These are phyloP conservation scores for Aspergillus neoniger DNA, from an alignment of 2,329 filamentous ascomycete species.

Conservation along the genomic window DNA sequence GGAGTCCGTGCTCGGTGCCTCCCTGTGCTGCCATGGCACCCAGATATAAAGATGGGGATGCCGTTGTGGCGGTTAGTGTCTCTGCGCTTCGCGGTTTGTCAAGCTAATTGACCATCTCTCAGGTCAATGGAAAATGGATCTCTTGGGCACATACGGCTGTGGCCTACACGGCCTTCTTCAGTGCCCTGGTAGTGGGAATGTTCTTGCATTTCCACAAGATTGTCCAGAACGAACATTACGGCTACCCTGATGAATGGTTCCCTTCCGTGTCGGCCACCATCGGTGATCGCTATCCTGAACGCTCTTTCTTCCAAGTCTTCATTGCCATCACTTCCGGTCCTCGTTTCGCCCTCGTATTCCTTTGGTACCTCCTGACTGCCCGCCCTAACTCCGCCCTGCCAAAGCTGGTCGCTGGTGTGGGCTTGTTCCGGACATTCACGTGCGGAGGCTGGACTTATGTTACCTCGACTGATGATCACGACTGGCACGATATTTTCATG, in stretches of 20 bases:
- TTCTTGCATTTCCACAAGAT: constrained; percentile 94
- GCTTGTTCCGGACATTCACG: constrained; percentile 83
- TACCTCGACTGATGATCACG: constrained; percentile 95
- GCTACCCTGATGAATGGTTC: constrained; percentile 94
- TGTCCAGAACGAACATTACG: constrained; percentile 94
- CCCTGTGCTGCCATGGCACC: constrained; percentile 55
- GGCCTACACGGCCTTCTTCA: constrained; percentile 82
- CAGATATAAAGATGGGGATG: constrained; percentile 64
- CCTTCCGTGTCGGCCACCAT: constrained; percentile 96
- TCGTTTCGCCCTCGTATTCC: constrained; percentile 82
- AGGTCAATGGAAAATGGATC: constrained; percentile 86
- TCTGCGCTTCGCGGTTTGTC: not conserved
- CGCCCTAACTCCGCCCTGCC: constrained; percentile 74
- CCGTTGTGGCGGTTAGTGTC: constrained; percentile 58
- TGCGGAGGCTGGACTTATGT: constrained; percentile 99
- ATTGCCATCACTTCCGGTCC: constrained; percentile 95
- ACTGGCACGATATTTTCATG: constrained; percentile 99
- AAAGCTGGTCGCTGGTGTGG: constrained; percentile 76
- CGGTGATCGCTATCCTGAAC: constrained; percentile 93
- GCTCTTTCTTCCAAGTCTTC: constrained; percentile 95
- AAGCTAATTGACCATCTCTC: constrained; percentile 27
- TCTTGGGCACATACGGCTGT: constrained; percentile 82
- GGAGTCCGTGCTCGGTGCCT: constrained; percentile 22
- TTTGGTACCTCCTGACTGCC: constrained; percentile 89
- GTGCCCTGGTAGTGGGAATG: constrained; percentile 78